Conservation (phyloP, 2,329 filamentous ascomycete genomes). For the Paecilomyces sp. region DNA sequence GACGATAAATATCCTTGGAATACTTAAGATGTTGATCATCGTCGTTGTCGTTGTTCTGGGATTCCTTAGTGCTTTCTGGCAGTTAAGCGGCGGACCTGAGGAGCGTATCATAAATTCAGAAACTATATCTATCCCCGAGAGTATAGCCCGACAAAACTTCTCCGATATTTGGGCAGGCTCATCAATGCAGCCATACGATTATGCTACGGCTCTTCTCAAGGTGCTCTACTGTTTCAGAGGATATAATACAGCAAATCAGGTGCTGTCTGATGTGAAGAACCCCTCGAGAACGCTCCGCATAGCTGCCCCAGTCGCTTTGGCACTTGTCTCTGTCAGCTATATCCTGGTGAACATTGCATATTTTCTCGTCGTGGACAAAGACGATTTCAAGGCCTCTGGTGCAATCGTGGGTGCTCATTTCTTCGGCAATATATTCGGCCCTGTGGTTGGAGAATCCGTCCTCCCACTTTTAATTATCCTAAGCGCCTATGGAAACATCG, state of each 20-base stretch:
- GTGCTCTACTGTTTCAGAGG: constrained; percentile 51
- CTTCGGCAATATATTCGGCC: constrained; percentile 36
- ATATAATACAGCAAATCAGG: constrained; percentile 48
- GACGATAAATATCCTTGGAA: constrained; percentile 39
- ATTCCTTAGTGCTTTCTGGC: constrained; percentile 13
- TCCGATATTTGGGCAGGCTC: constrained; percentile 7
- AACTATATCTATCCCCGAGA: neutral
- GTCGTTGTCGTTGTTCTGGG: constrained; percentile 19
- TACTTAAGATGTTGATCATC: constrained; percentile 40
- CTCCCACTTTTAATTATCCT: constrained; percentile 15
- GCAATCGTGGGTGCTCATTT: constrained; percentile 47
- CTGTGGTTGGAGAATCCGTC: constrained; percentile 45
- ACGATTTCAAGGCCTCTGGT: constrained; percentile 44
- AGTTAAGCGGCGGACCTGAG: neutral
- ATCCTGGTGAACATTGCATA: constrained; percentile 50
- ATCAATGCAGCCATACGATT: constrained; percentile 32
- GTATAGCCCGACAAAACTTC: constrained; percentile 7
- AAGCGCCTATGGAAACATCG: constrained; percentile 8
- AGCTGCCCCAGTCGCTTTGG: constrained; percentile 46
- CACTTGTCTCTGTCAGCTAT: constrained; percentile 43
- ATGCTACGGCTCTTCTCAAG: constrained; percentile 48
- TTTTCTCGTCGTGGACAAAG: constrained; percentile 46
- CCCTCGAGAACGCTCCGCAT: constrained; percentile 49
- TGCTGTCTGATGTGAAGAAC: constrained; percentile 47
- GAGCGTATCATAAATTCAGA: neutral